These are phyloP conservation scores for Microbotryum scabiosae DNA, from an alignment of 1,284 basidiomycete genomes.

Conservation along the genomic window DNA sequence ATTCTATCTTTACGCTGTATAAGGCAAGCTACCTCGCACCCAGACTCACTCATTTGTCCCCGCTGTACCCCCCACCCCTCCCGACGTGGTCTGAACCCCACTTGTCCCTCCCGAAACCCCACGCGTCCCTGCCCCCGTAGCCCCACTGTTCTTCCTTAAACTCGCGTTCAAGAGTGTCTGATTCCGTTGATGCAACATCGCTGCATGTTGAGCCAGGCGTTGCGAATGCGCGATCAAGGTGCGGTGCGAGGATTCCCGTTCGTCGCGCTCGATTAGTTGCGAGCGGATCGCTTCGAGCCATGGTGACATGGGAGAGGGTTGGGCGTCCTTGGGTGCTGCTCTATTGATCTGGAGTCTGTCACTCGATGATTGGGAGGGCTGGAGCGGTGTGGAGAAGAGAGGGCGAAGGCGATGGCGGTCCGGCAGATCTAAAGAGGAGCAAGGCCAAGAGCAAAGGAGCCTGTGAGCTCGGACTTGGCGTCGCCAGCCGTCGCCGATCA, in stretches of 20 bases:
- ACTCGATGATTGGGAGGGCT: too few relatives aligned
- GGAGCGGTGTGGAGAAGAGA: too few relatives aligned
- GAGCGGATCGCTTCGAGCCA: constrained; percentile 18
- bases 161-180: constrained; percentile 63
- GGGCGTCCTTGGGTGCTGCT: too few relatives aligned
- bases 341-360: too few relatives aligned
- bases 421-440: too few relatives aligned
- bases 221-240: constrained; percentile 40
- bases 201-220: constrained; percentile 77
- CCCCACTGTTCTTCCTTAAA: not conserved
- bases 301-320: not conserved
- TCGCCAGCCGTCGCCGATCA: too few relatives aligned
- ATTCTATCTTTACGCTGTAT: too few relatives aligned
- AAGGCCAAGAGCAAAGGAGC: too few relatives aligned
- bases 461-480: too few relatives aligned
- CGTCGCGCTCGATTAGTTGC: constrained; percentile 12
- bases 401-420: too few relatives aligned
- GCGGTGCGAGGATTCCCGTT: constrained; percentile 9
- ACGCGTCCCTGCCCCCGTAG: not conserved
- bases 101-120: not conserved
- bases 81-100: constrained; percentile 53
- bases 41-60: not conserved
- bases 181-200: constrained; percentile 81
- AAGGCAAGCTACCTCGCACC: too few relatives aligned
- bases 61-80: not conserved